Conservation (phyloP, 1,139 yeast species). For the Debaryomyces udenii region DNA sequence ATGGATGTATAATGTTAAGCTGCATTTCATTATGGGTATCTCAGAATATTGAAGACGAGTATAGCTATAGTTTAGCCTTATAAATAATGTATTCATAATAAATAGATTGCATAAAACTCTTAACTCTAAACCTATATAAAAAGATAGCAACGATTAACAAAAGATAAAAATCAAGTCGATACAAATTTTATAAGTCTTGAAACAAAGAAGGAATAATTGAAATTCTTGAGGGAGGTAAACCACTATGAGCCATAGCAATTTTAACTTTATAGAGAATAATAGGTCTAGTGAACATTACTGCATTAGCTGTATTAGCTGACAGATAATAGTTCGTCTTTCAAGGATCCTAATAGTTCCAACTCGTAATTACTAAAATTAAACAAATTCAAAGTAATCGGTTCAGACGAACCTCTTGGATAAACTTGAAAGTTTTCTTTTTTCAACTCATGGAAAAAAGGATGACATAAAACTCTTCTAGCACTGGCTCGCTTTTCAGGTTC, state of each 20-base stretch:
- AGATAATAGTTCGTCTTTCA: conserved; percentile 36
- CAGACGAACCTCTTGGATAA: conserved; percentile 54
- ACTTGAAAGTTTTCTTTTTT: conserved; percentile 60
- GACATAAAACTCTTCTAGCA: conserved; percentile 69
- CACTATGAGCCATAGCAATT: background rate
- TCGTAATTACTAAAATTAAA: conserved; percentile 59
- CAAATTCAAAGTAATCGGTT: conserved; percentile 47
- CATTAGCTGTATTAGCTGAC: no score
- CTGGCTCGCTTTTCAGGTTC: conserved; percentile 70
- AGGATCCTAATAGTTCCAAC: conserved; percentile 50
- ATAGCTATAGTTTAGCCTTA: conserved; percentile 85
- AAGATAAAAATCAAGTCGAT: conserved; percentile 9
- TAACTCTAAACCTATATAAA: conserved; percentile 4
- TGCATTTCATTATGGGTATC: conserved; percentile 90
- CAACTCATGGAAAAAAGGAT: conserved; percentile 71
- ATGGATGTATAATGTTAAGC: conserved; percentile 80
- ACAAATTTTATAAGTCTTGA: no score
- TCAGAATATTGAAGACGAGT: conserved; percentile 94
- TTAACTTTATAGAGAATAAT: background rate
- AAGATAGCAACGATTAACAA: background rate
- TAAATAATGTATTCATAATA: conserved; percentile 30
- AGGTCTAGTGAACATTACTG: no score
- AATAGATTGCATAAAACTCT: conserved; percentile 5
- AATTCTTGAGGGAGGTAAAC: background rate
- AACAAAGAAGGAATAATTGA: background rate